Base-by-base conservation (phyloP, 805 yeast species). In the Starmera dryadoides region DNA sequence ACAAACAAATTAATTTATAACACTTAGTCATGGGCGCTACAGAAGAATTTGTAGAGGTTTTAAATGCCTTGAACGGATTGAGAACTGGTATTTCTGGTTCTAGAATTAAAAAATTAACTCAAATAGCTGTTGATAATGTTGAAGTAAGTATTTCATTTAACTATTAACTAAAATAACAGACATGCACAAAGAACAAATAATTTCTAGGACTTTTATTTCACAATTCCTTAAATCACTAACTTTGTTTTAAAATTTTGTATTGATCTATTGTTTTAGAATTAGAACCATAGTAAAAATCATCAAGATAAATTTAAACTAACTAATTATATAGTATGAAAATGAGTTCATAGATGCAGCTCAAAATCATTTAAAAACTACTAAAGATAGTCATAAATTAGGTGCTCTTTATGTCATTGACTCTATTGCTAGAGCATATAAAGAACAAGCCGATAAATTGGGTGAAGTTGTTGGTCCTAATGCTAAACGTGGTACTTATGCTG, bases 41-140 rank as follows among this genome's bases (percentile, higher is more conserved):
- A 30, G 59, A 59, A 47, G 57, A 55, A 39, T 66, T 68, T 48
- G 64, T 63, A 59, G 62, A 56, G 40, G 59, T 66, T 46, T 55
- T 69, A 51, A 63, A 62, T 45, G 68, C 69, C 40, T 63, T 68
- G 38, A 64, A 57, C 46, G 68, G 73, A 6, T 63, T 83, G 51
- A 82, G 81, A 62, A 77, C 96, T 14, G 98, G 98, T 44, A 93
- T 91, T 38, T 88, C 97, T 22, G 98, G 98, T 33, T 79, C 95
- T 40, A 87, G 96, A 66, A 93, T 91, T 62, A 86, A 86, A 60
- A 80, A 80, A 55, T 68, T 89, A 56, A 85, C 91, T 34, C 83
- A 85, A 41, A 59, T 85, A 45, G 94, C 96, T 41, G 69, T 81
- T 44, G 74, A 73, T 48, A 76, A 87, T 59, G 82, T 83, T 41